Evolutionary conservation across 2,329 filamentous ascomycete species (phyloP).

Genomic region (Emergomyces africanus): DNA sequence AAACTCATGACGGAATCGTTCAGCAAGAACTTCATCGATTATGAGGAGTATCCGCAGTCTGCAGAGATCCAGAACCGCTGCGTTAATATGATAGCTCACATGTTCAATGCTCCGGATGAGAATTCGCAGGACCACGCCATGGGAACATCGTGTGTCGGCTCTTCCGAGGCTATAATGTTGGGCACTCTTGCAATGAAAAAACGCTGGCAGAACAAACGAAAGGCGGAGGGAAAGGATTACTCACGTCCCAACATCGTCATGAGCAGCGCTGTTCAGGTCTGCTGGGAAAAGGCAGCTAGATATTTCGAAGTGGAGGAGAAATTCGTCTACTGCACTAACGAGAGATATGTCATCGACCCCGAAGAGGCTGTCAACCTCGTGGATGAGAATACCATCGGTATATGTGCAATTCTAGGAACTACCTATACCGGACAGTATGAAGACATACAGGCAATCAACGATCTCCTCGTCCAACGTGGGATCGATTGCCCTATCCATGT

Average conservation of each 20-base stretch:
- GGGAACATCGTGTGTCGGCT: conserved; percentile 80
- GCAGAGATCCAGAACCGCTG: conserved; percentile 87
- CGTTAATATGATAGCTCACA: conserved; percentile 75
- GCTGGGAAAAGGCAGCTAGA: conserved; percentile 84
- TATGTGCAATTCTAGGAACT: conserved; percentile 79
- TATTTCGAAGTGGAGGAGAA: conserved; percentile 93
- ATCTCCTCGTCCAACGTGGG: conserved; percentile 60
- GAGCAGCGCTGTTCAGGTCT: conserved; percentile 92
- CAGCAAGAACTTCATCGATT: conserved; percentile 91
- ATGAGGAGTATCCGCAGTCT: conserved; percentile 70
- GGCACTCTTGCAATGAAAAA: conserved; percentile 77
- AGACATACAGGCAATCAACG: conserved; percentile 83
- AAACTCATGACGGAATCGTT: conserved; percentile 90
- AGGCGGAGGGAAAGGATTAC: conserved; percentile 66
- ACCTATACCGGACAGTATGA: conserved; percentile 97
- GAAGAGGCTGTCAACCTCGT: conserved; percentile 48
- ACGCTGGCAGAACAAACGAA: conserved; percentile 77
- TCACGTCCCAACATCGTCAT: conserved; percentile 86
- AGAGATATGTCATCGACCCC: conserved; percentile 52
- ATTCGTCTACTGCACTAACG: conserved; percentile 51
- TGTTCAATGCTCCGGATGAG: conserved; percentile 65
- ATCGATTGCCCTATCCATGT: conserved; percentile 85
- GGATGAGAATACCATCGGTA: conserved; percentile 71
- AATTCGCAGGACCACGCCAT: conserved; percentile 51
- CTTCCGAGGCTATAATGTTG: conserved; percentile 55